Conservation (phyloP, 805 yeast species). For the Candida coleopterorum region DNA sequence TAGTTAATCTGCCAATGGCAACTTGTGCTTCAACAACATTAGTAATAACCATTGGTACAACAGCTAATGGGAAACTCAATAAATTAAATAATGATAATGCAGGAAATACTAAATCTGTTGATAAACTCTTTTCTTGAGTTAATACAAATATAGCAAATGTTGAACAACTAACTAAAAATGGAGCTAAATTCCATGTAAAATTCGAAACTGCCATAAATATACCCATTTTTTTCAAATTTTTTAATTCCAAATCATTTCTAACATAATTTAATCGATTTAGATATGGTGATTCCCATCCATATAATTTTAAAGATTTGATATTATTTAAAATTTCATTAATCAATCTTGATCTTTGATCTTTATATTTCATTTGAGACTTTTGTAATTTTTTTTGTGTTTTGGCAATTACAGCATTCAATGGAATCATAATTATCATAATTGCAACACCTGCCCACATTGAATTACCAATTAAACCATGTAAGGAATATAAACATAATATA, state of each 20-base stretch:
- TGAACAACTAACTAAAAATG: conserved; percentile 82
- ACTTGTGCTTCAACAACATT: conserved; percentile 85
- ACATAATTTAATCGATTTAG: conserved; percentile 67
- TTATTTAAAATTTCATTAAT: conserved; percentile 86
- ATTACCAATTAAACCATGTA: conserved; percentile 70
- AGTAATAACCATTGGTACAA: conserved; percentile 86
- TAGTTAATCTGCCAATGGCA: conserved; percentile 67
- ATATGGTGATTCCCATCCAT: conserved; percentile 94
- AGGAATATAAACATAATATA: conserved; percentile 63
- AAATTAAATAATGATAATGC: conserved; percentile 85
- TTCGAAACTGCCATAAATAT: conserved; percentile 62
- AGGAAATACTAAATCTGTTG: conserved; percentile 89
- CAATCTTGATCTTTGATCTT: conserved; percentile 88
- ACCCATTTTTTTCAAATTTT: conserved; percentile 71
- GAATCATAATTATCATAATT: conserved; percentile 73
- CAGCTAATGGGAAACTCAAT: conserved; percentile 86
- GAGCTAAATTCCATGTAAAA: conserved; percentile 81
- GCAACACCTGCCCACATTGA: conserved; percentile 97
- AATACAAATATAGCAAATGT: conserved; percentile 81
- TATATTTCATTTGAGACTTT: conserved; percentile 79
- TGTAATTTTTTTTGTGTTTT: conserved; percentile 67
- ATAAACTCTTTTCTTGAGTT: conserved; percentile 54
- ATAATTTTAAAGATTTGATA: conserved; percentile 86
- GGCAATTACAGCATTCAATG: conserved; percentile 69
- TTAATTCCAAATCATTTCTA: conserved; percentile 82